phyloP scores from a whole-genome alignment of 345 rosid genomes.

The Acer yangbiense region DNA sequence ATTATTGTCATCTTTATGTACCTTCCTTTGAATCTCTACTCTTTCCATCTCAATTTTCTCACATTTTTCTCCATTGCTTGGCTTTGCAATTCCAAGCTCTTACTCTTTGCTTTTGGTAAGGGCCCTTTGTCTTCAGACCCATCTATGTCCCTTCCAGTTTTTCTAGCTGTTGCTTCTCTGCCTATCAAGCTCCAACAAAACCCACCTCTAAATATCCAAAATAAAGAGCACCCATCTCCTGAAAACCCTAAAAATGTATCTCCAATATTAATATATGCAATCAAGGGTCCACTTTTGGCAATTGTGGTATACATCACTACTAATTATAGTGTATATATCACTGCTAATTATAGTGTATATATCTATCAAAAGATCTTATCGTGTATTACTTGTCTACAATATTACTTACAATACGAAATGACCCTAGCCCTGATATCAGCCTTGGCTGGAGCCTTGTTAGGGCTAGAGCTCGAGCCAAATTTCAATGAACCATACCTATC shows the following conservation, averaged over 20 bases:
- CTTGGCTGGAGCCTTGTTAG: constrained; percentile 31
- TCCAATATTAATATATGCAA: constrained; percentile 22
- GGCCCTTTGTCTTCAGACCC: constrained; percentile 45
- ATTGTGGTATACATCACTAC: constrained; percentile 27
- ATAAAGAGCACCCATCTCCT: no score
- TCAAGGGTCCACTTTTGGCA: constrained; percentile 38
- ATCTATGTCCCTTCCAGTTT: constrained; percentile 38
- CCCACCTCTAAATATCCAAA: background rate
- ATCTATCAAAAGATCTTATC: constrained; percentile 29
- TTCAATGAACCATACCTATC: constrained; percentile 60
- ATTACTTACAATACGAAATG: constrained; percentile 44
- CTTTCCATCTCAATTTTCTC: constrained; percentile 30
- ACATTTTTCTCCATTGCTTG: constrained; percentile 49
- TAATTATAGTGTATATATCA: background rate
- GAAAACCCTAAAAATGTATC: constrained; percentile 7
- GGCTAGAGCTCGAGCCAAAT: constrained; percentile 50
- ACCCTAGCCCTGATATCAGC: constrained; percentile 37
- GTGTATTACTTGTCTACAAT: constrained; percentile 26
- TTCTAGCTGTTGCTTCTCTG: constrained; percentile 48
- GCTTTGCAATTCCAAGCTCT: constrained; percentile 62
- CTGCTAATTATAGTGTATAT: background rate
- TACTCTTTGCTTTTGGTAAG: constrained; percentile 47
- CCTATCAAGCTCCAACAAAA: constrained; percentile 53
- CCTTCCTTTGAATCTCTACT: constrained; percentile 40
- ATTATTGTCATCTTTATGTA: constrained; percentile 35